phyloP scores from a whole-genome alignment of 495 filamentous ascomycete genomes.

The Astrocystis sublimbata region DNA sequence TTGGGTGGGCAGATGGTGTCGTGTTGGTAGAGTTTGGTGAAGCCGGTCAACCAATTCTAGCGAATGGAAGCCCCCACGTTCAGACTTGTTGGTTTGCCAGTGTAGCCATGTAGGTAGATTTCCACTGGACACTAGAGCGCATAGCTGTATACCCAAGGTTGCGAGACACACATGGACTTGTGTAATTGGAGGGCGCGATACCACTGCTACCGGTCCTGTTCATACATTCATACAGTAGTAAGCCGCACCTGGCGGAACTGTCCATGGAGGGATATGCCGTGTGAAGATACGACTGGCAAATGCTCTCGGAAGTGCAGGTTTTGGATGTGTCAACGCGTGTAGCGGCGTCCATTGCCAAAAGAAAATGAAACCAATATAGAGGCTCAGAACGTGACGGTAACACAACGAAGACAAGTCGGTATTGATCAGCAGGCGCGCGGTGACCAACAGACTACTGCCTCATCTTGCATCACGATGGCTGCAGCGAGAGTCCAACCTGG shows the following conservation, averaged over 20 bases:
- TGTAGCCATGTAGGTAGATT: not conserved
- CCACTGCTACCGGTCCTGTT: not conserved
- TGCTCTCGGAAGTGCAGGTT: too few relatives aligned
- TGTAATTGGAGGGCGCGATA: slow-evolving; percentile 1
- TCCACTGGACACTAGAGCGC: not conserved
- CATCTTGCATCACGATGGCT: slow-evolving; percentile 14
- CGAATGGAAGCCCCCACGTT: slow-evolving; percentile 6
- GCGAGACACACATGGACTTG: not conserved
- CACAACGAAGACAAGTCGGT: not conserved
- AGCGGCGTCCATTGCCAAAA: too few relatives aligned
- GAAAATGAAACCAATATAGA: too few relatives aligned
- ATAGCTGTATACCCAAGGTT: not conserved
- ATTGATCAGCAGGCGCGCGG: not conserved
- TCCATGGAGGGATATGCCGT: slow-evolving; percentile 9
- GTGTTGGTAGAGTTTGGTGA: not conserved
- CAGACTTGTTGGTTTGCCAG: not conserved
- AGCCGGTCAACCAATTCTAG: not conserved
- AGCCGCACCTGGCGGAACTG: not conserved
- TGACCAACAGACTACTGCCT: not conserved
- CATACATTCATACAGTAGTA: too few relatives aligned
- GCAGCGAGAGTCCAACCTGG: slow-evolving; percentile 16
- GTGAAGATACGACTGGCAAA: too few relatives aligned
- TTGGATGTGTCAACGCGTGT: too few relatives aligned
- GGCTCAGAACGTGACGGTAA: too few relatives aligned
- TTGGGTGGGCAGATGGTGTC: not conserved